Evolutionary conservation across 441 rosid genomes (phyloP), one percentile per base, ranked within the genome.

Genomic region (Brassica balearica): DNA sequence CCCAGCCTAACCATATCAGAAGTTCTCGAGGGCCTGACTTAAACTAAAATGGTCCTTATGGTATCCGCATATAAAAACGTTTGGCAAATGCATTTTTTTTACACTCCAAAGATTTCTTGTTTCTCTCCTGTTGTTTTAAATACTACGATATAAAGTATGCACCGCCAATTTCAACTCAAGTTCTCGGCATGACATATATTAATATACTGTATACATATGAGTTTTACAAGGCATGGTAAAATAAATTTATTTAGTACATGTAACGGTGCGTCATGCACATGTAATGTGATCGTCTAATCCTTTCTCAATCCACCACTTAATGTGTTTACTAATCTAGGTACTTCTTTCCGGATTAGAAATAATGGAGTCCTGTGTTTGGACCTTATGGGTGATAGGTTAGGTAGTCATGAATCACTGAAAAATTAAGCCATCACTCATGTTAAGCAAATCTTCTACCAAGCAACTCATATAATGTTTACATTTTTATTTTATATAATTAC

Each of bases 371-470:
- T 67, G 69, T 56, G 64, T 60, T 66, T 78, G 81, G n/a, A 67
- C 69, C 64, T 66, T 67, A 68, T 51, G 65, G 46, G 70, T 78
- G 73, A 78, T 78, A 66, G 67, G 70, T 78, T 78, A 68, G 74
- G 77, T 61, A 72, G 74, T 78, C 77, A 58, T 14, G 73, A 60
- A 10, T 78, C 27, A 48, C 46, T 34, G 22, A 72, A 29, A 20
- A 60, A 29, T 29, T 29, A 29, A 59, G 38, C 53, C 55, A 78
- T 67, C 74, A 3, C 53, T 2, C 53, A 61, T 72, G 48, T 25
- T 67, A 72, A 48, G 59, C 59, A 72, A 67, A 72, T 60, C 34
- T 46, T 72, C 55, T 66, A 73, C 77, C 82, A 78, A 73, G 65
- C 32, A 78, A 60, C 77, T 60, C 29, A 53, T 48, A 22, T 46